Conservation (phyloP, 148 eudicot species). For the Fagopyrum homotropicum region DNA sequence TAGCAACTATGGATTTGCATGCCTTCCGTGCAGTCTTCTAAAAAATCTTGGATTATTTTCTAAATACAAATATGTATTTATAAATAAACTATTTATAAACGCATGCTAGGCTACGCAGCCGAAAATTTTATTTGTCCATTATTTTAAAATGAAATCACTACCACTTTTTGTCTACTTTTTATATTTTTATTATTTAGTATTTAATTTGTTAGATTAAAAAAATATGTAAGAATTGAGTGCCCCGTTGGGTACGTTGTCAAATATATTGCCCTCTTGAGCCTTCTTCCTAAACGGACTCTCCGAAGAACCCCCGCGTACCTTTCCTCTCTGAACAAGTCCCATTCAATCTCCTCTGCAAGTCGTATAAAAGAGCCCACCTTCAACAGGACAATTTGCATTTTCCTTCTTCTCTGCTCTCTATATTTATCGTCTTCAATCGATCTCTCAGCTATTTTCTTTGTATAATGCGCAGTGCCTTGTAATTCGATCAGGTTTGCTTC, state of each 20-base stretch:
- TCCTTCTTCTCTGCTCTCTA: neutral
- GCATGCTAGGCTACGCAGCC: too few relatives aligned
- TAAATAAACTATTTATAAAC: too few relatives aligned
- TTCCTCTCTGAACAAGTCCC: conserved; percentile 1
- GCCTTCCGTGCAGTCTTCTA: too few relatives aligned
- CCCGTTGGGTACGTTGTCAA: neutral
- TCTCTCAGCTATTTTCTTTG: neutral
- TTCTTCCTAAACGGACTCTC: conserved; percentile 35
- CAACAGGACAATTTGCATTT: neutral
- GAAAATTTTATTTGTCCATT: too few relatives aligned
- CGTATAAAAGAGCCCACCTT: neutral
- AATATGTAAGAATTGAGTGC: neutral
- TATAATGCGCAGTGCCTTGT: conserved; percentile 19
- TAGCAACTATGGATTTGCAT: too few relatives aligned
- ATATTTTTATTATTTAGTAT: neutral
- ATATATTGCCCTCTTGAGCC: too few relatives aligned
- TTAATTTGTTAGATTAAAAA: neutral
- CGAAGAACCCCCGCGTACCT: conserved; percentile 21
- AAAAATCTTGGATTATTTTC: too few relatives aligned
- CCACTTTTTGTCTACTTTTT: too few relatives aligned
- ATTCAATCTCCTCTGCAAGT: conserved; percentile 9
- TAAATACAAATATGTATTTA: too few relatives aligned
- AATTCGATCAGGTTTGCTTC: conserved; percentile 20
- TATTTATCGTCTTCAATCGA: neutral
- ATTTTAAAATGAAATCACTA: too few relatives aligned